Evolutionary conservation across 352 stramenopile species (phyloP), one percentile per base, ranked within the genome.

Genomic region (Phytophthora capsici): DNA sequence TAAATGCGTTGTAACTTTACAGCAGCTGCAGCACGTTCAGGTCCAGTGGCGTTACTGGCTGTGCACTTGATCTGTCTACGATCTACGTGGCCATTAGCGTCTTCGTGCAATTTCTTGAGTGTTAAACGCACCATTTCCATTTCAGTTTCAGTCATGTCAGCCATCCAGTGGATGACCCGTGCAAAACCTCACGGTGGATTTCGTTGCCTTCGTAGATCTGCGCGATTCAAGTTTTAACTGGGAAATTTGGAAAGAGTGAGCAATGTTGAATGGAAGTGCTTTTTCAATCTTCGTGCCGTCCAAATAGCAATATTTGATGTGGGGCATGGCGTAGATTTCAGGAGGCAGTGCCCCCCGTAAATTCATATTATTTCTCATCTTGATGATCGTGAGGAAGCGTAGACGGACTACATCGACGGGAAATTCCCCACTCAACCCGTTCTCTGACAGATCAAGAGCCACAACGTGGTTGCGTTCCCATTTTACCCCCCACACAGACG

Each of bases 1-100:
- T 90, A 92, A 38, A 89, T 89, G 9, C 81, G 81, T 44, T 92
- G 83, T 23, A 92, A 66, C 22, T 87, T 89, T 20, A 62, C 83
- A n/a, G 76, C 83, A 0, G 83, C 81, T 1, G 71, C 73, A 2
- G 76, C 73, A 6, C 83, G 83, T 60, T 92, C 83, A 0, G 83
- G 79, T 10, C 83, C 83, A 0, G 83, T 90, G 8, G 83, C 83
- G 32, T 92, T 92, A 16, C 58, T 65, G 0, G 79, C 80, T 10
- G 80, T 86, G 32, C 65, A 59, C 19, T 76, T 63, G 38, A 79
- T 77, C 16, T 64, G 57, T 28, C 19, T 22, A 4, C 44, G 68
- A 2, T 53, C 37, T 20, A 47, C 19, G 26, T 64, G 49, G 2
- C 23, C 10, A 19, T 52, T 61, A 19, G 45, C 57, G 16, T 41